These are phyloP conservation scores for Incumbomyces delicatus DNA, from an alignment of 2,329 filamentous ascomycete species.

Conservation along the genomic window DNA sequence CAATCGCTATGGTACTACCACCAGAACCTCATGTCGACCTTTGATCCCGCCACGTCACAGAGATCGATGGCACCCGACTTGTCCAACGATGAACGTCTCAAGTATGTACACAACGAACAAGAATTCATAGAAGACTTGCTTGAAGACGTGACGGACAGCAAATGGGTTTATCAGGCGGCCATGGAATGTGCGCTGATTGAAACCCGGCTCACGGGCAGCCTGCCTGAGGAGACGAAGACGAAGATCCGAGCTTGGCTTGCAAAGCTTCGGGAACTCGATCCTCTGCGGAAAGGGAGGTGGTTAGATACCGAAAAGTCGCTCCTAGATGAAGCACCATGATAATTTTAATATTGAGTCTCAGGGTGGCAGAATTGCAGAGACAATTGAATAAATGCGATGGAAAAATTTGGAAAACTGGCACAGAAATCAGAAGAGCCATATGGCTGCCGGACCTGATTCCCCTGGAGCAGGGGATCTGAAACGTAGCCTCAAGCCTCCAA, in stretches of 20 bases:
- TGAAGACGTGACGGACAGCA: slow-evolving; percentile 59
- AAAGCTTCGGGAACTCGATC: slow-evolving; percentile 60
- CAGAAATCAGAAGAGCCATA: too few species aligned
- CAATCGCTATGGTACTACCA: slow-evolving; percentile 98
- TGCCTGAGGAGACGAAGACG: slow-evolving; percentile 35
- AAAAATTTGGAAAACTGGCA: too few species aligned
- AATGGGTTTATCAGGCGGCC: slow-evolving; percentile 84
- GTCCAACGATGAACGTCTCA: slow-evolving; percentile 48
- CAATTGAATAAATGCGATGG: too few species aligned
- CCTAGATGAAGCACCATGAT: background rate
- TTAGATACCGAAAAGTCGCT: slow-evolving; percentile 49
- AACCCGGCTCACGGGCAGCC: slow-evolving; percentile 32
- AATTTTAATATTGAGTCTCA: background rate
- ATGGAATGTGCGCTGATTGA: slow-evolving; percentile 62
- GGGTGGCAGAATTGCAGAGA: background rate
- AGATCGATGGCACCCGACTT: slow-evolving; percentile 57
- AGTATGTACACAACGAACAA: slow-evolving; percentile 61
- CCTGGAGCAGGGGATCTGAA: too few species aligned
- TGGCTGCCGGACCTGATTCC: too few species aligned
- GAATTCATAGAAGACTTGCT: slow-evolving; percentile 60
- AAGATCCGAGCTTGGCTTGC: slow-evolving; percentile 51
- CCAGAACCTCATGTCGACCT: slow-evolving; percentile 68
- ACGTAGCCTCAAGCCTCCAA: too few species aligned
- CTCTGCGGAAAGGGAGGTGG: slow-evolving; percentile 67
- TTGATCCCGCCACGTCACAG: slow-evolving; percentile 42